Percentiles rank a stretch among this genome's conserved stretches.
Conservation (phyloP, 192 early-diverging fungal genomes). For the Chytriomyces sp. region DNA sequence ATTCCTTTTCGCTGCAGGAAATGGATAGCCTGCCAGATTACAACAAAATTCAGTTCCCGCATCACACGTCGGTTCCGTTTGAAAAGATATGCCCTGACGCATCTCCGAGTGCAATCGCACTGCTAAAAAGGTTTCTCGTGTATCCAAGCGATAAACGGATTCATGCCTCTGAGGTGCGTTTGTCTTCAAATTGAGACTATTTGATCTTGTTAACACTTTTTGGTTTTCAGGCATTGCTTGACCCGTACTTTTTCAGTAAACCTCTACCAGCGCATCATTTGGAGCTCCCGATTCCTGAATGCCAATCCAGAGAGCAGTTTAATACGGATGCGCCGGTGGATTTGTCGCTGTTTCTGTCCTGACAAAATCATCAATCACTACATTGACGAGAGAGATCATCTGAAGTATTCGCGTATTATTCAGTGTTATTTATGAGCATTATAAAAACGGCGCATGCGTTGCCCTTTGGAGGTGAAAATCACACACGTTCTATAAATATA, state of each 20-base stretch:
- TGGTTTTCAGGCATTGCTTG: slow-evolving; percentile 51
- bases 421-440: no score
- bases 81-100: slow-evolving; percentile 58
- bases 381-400: not conserved
- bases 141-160: slow-evolving; percentile 54
- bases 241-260: slow-evolving; percentile 59
- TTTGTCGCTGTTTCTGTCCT: slow-evolving; percentile 38
- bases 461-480: no score
- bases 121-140: slow-evolving; percentile 59
- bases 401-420: no score
- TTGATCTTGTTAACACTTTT: not conserved
- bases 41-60: slow-evolving; percentile 66
- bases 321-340: slow-evolving; percentile 52
- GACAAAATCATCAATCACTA: not conserved
- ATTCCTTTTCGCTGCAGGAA: slow-evolving; percentile 39
- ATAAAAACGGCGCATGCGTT: no score
- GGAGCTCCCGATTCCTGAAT: slow-evolving; percentile 61
- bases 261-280: slow-evolving; percentile 63
- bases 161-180: slow-evolving; percentile 49
- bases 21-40: slow-evolving; percentile 60
- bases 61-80: slow-evolving; percentile 38
- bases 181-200: not conserved
- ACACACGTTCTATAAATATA: no score
- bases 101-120: slow-evolving; percentile 46
- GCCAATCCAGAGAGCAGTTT: slow-evolving; percentile 52